These are phyloP conservation scores for Talaromyces thailandensis DNA, from an alignment of 495 filamentous ascomycete species.

Conservation along the genomic window DNA sequence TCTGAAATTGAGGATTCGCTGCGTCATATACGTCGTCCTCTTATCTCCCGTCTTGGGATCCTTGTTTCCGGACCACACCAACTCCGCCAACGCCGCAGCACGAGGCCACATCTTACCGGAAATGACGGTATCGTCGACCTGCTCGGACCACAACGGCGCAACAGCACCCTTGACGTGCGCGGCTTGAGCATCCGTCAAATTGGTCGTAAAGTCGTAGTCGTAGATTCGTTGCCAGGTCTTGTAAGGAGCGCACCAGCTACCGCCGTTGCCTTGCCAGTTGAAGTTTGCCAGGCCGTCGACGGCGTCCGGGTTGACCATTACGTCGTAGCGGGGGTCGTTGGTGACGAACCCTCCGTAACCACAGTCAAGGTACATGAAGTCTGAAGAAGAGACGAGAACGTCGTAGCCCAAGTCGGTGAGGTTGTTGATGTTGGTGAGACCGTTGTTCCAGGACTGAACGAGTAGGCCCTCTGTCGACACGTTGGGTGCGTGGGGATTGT, in stretches of 20 bases:
- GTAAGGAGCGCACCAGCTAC: constrained; percentile 51
- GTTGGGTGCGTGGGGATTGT: constrained; percentile 28
- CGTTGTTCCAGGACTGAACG: constrained; percentile 48
- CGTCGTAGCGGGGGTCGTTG: constrained; percentile 47
- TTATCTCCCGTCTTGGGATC: constrained; percentile 23
- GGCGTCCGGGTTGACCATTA: constrained; percentile 34
- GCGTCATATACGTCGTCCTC: constrained; percentile 41
- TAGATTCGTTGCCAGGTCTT: constrained; percentile 56
- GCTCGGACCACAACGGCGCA: constrained; percentile 46
- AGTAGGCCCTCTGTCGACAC: constrained; percentile 41
- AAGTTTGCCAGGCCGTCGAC: constrained; percentile 29
- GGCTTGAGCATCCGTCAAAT: constrained; percentile 34
- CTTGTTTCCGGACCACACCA: constrained; percentile 46
- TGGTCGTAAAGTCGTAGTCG: constrained; percentile 47
- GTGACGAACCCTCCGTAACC: constrained; percentile 44
- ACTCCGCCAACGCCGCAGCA: constrained; percentile 44
- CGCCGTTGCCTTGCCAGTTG: constrained; percentile 45
- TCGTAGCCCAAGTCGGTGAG: constrained; percentile 43
- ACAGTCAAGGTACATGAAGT: constrained; percentile 51
- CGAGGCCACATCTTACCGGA: constrained; percentile 45
- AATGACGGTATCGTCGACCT: constrained; percentile 43
- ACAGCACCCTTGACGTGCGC: constrained; percentile 39
- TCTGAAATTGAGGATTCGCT: constrained; percentile 48
- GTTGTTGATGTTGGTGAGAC: constrained; percentile 40
- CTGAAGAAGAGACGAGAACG: constrained; percentile 43